A percentile compares a stretch with the other conserved stretches of the same genome.
Conservation (phyloP, 2,329 filamentous ascomycete species). For the Penicillium sumatraense region DNA sequence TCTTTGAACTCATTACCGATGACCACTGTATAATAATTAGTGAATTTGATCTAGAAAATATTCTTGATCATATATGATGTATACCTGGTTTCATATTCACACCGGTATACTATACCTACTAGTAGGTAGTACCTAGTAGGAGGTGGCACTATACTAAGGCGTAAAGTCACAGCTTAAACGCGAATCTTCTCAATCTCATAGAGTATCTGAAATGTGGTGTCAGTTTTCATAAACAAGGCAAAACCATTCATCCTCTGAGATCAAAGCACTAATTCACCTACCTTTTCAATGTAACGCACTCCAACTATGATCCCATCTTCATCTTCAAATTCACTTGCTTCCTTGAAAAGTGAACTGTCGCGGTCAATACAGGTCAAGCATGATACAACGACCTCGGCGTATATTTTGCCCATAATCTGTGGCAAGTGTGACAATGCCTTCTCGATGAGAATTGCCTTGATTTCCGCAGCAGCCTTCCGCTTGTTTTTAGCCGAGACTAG, state of each 20-base stretch:
- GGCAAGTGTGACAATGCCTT: not conserved
- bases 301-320: conserved; percentile 12
- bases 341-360: conserved; percentile 1
- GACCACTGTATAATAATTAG: too few species aligned
- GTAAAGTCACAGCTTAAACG: too few species aligned
- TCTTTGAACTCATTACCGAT: too few species aligned
- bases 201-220: not conserved
- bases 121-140: too few species aligned
- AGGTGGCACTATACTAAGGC: too few species aligned
- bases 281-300: conserved; percentile 14
- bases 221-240: too few species aligned
- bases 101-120: too few species aligned
- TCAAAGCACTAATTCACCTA: too few species aligned
- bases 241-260: too few species aligned
- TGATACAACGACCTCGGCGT: conserved; percentile 6
- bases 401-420: conserved; percentile 4
- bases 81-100: too few species aligned
- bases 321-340: conserved; percentile 6
- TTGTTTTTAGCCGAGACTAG: not conserved
- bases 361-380: conserved; percentile 6
- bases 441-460: not conserved
- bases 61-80: too few species aligned
- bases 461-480: not conserved
- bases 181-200: conserved; percentile 1
- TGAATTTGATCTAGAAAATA: too few species aligned